Conservation (phyloP, 768 basidiomycete species). For the Mycena latifolia region DNA sequence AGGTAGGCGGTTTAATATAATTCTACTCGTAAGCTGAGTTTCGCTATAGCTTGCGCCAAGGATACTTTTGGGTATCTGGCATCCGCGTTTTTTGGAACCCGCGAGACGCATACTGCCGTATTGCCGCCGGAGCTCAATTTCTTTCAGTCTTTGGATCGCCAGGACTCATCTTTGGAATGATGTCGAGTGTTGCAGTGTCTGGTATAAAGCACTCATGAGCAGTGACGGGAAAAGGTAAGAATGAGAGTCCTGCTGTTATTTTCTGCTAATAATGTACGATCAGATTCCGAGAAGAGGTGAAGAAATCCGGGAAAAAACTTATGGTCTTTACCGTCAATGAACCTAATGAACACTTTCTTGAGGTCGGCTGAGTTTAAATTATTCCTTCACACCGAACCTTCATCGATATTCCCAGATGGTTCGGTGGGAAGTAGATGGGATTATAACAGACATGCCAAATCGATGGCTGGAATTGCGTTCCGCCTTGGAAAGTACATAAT, state of each 20-base stretch:
- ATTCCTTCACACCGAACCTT: neutral
- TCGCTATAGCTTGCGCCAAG: constrained; percentile 62
- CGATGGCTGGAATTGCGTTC: constrained; percentile 57
- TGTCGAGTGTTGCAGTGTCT: constrained; percentile 73
- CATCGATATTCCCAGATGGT: constrained; percentile 61
- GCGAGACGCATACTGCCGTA: constrained; percentile 72
- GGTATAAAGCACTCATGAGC: constrained; percentile 65
- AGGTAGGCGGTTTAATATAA: neutral
- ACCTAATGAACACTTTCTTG: constrained; percentile 70
- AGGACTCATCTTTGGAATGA: constrained; percentile 74
- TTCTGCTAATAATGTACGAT: constrained; percentile 7
- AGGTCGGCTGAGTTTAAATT: no score
- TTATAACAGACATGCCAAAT: constrained; percentile 66
- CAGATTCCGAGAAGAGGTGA: constrained; percentile 74
- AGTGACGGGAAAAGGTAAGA: constrained; percentile 65
- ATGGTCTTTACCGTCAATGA: constrained; percentile 86
- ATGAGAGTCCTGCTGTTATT: neutral
- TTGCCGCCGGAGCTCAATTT: constrained; percentile 73
- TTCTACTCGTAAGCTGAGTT: neutral
- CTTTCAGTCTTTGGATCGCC: constrained; percentile 64
- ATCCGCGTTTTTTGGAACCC: constrained; percentile 76
- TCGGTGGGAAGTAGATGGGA: constrained; percentile 65
- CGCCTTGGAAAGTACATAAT: constrained; percentile 51
- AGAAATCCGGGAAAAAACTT: constrained; percentile 66
- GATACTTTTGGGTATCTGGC: constrained; percentile 72